These are phyloP conservation scores for Mucor indicus DNA, from an alignment of 371 early-diverging fungal species.

Conservation along the genomic window DNA sequence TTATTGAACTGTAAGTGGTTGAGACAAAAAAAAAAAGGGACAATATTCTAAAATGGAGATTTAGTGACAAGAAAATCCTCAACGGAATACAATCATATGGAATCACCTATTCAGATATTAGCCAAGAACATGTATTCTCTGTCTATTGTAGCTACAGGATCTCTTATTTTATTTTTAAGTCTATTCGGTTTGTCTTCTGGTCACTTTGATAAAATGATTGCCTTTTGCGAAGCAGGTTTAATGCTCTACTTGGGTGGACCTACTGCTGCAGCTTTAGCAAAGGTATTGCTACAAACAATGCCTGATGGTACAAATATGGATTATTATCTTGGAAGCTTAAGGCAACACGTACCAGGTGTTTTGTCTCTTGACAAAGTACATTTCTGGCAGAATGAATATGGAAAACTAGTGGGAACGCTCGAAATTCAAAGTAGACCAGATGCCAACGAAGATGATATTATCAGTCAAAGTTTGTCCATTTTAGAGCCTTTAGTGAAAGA, in stretches of 20 bases:
- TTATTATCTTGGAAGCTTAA: slow-evolving; percentile 10
- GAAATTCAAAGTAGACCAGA: slow-evolving; percentile 36
- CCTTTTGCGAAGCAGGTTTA: slow-evolving; percentile 36
- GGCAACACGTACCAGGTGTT: slow-evolving; percentile 18
- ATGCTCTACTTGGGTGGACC: slow-evolving; percentile 37
- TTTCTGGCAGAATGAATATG: slow-evolving; percentile 54
- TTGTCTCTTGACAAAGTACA: slow-evolving; percentile 32
- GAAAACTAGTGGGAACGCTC: slow-evolving; percentile 45
- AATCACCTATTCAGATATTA: slow-evolving; percentile 14
- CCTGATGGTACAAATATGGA: slow-evolving; percentile 16
- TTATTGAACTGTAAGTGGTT: slow-evolving; percentile 33
- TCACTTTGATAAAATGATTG: slow-evolving; percentile 38
- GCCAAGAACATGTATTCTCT: slow-evolving; percentile 17
- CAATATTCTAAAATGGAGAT: no score
- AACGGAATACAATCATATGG: no score
- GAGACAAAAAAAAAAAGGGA: neutral
- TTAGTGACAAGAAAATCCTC: no score
- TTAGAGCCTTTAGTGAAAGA: slow-evolving; percentile 29
- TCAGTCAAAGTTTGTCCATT: slow-evolving; percentile 38
- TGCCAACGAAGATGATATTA: slow-evolving; percentile 43
- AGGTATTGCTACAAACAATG: slow-evolving; percentile 24
- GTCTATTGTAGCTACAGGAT: slow-evolving; percentile 16
- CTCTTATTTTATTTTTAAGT: slow-evolving; percentile 5
- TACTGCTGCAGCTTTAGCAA: slow-evolving; percentile 23
- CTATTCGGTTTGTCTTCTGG: slow-evolving; percentile 14